These are phyloP conservation scores for Boletus subcaerulescens DNA, from an alignment of 768 basidiomycete genomes.

Conservation along the genomic window DNA sequence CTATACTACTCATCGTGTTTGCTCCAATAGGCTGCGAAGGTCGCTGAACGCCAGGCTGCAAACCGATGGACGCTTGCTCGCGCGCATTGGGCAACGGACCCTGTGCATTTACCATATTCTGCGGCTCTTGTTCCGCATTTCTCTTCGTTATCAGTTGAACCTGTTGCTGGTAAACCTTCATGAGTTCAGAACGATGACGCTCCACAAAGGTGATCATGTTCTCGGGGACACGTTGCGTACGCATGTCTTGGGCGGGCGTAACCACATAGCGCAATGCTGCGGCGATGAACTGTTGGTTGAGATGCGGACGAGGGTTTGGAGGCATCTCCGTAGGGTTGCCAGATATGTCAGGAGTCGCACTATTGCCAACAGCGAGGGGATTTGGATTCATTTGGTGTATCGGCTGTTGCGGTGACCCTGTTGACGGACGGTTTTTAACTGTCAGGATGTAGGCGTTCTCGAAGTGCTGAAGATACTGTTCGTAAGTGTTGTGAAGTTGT, in stretches of 20 bases:
- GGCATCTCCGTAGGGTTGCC: slow-evolving; percentile 22
- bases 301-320: slow-evolving; percentile 5
- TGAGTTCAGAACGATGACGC: slow-evolving; percentile 38
- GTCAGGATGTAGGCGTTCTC: slow-evolving; percentile 52
- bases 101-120: slow-evolving; percentile 19
- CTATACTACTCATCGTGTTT: slow-evolving; percentile 10
- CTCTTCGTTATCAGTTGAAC: slow-evolving; percentile 15
- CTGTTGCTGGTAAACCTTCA: slow-evolving; percentile 28
- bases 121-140: slow-evolving; percentile 24
- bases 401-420: slow-evolving; percentile 12
- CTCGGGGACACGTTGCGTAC: slow-evolving; percentile 46
- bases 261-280: slow-evolving; percentile 48
- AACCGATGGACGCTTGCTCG: slow-evolving; percentile 15
- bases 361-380: slow-evolving; percentile 9
- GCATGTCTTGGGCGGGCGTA: slow-evolving; percentile 49
- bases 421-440: slow-evolving; percentile 24
- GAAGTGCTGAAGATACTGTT: slow-evolving; percentile 53
- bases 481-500: slow-evolving; percentile 59
- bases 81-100: slow-evolving; percentile 16
- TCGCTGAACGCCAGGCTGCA: slow-evolving; percentile 18
- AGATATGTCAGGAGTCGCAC: slow-evolving; percentile 3
- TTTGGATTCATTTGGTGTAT: slow-evolving; percentile 14
- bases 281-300: slow-evolving; percentile 38
- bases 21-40: slow-evolving; percentile 7
- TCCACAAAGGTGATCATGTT: slow-evolving; percentile 57